phyloP scores from a whole-genome alignment of 2,329 filamentous ascomycete species.

The Aspergillus terreus region DNA sequence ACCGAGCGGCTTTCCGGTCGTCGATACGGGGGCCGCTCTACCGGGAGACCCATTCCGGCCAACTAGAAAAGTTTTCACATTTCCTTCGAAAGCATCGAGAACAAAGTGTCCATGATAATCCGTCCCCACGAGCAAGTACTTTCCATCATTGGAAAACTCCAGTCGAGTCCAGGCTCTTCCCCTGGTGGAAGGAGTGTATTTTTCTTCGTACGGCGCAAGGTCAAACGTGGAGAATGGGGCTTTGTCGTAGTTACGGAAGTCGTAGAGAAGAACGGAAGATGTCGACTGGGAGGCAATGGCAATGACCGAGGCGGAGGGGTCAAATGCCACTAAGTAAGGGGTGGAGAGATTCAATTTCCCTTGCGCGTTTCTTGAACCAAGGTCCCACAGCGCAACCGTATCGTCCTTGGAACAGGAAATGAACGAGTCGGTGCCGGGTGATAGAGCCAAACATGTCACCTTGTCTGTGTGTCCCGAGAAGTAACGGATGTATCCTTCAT shows the following conservation, averaged over 20 bases:
- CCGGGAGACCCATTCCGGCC: conserved; percentile 47
- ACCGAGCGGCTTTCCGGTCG: conserved; percentile 50
- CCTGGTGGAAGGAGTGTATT: conserved; percentile 47
- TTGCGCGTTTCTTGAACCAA: conserved; percentile 72
- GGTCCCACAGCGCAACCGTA: conserved; percentile 87
- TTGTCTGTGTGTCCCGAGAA: conserved; percentile 84
- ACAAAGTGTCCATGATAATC: conserved; percentile 82
- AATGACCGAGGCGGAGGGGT: conserved; percentile 88
- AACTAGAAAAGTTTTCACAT: conserved; percentile 67
- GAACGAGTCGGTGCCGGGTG: conserved; percentile 84
- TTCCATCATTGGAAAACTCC: conserved; percentile 95
- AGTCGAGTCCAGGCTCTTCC: conserved; percentile 73
- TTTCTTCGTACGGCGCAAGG: conserved; percentile 57
- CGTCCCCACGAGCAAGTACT: conserved; percentile 77
- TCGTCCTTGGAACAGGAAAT: conserved; percentile 89
- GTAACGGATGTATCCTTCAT: conserved; percentile 94
- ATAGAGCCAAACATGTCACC: conserved; percentile 79
- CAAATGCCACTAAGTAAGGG: conserved; percentile 81
- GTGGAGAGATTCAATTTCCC: conserved; percentile 77
- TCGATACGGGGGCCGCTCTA: conserved; percentile 48
- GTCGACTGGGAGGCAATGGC: conserved; percentile 80
- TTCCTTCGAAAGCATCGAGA: conserved; percentile 87
- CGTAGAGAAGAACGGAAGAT: conserved; percentile 81
- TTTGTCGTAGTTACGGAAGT: conserved; percentile 90
- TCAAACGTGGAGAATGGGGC: conserved; percentile 85